Percentiles rank a stretch among this genome's conserved stretches.
phyloP scores from a whole-genome alignment of 768 basidiomycete genomes.

The Collybiopsis confluens region DNA sequence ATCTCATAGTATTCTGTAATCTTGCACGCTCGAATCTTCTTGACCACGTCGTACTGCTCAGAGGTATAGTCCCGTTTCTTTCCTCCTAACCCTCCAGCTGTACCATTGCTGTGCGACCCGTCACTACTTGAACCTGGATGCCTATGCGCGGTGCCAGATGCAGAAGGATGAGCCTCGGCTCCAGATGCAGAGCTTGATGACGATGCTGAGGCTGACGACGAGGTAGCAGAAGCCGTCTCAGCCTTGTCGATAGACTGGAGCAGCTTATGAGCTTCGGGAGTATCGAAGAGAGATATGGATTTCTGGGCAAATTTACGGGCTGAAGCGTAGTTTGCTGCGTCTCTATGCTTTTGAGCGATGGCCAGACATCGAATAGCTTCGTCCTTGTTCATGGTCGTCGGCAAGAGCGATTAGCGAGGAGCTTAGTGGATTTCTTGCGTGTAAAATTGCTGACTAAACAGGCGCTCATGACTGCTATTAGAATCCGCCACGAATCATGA shows the following conservation, averaged over 20 bases:
- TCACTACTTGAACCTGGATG: conserved; percentile 27
- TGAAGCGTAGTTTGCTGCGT: conserved; percentile 65
- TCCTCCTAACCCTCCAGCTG: conserved; percentile 58
- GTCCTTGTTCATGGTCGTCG: conserved; percentile 58
- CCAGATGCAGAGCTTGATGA: conserved; percentile 41
- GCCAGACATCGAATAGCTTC: conserved; percentile 79
- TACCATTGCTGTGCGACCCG: conserved; percentile 35
- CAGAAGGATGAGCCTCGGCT: conserved; percentile 70
- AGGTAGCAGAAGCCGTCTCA: conserved; percentile 36
- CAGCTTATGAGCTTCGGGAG: conserved; percentile 67
- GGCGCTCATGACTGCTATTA: not conserved
- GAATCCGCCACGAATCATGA: too few species aligned
- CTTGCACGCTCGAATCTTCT: conserved; percentile 81
- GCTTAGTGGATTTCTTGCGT: not conserved
- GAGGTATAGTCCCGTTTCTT: conserved; percentile 84
- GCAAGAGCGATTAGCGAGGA: not conserved
- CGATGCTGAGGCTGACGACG: conserved; percentile 33
- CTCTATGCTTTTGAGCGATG: conserved; percentile 74
- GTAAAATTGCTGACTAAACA: not conserved
- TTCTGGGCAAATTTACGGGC: conserved; percentile 90
- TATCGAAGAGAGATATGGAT: conserved; percentile 77
- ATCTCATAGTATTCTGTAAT: conserved; percentile 94
- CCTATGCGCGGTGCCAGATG: conserved; percentile 68
- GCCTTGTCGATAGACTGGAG: conserved; percentile 64
- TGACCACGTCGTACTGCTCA: conserved; percentile 80